Conservation (phyloP, 306 rosid genomes). For the Castanea sativa region DNA sequence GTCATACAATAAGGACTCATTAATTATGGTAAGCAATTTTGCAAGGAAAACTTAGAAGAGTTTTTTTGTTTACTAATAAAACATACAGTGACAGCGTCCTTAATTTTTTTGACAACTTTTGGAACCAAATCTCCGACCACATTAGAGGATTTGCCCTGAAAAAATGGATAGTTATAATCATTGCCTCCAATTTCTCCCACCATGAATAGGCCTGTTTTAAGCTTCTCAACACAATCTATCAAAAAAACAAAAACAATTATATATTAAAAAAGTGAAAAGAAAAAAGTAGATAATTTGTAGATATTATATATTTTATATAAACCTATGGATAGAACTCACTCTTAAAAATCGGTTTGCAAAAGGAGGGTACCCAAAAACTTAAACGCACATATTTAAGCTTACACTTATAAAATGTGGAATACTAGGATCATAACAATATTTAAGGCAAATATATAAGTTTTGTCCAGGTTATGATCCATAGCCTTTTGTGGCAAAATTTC, state of each 20-base stretch:
- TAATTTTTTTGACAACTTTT: slow-evolving; percentile 15
- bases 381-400: too few relatives aligned
- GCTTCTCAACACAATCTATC: slow-evolving; percentile 18
- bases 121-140: slow-evolving; percentile 8
- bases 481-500: too few relatives aligned
- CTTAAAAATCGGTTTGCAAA: too few relatives aligned
- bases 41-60: background rate
- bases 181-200: slow-evolving; percentile 26
- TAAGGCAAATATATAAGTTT: too few relatives aligned
- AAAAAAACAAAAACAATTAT: background rate
- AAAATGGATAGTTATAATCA: slow-evolving; percentile 13
- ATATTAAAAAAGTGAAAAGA: background rate
- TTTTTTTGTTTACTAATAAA: background rate
- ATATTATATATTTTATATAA: too few relatives aligned
- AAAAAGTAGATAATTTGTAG: background rate
- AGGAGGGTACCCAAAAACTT: too few relatives aligned
- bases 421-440: too few relatives aligned
- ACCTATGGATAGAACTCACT: too few relatives aligned
- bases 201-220: slow-evolving; percentile 8
- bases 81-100: slow-evolving; percentile 1
- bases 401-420: too few relatives aligned
- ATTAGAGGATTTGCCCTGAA: slow-evolving; percentile 9
- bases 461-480: too few relatives aligned
- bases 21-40: background rate
- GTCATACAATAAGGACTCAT: background rate